phyloP scores from a whole-genome alignment of 2,329 filamentous ascomycete genomes.

The Chrysoporthe puriensis region DNA sequence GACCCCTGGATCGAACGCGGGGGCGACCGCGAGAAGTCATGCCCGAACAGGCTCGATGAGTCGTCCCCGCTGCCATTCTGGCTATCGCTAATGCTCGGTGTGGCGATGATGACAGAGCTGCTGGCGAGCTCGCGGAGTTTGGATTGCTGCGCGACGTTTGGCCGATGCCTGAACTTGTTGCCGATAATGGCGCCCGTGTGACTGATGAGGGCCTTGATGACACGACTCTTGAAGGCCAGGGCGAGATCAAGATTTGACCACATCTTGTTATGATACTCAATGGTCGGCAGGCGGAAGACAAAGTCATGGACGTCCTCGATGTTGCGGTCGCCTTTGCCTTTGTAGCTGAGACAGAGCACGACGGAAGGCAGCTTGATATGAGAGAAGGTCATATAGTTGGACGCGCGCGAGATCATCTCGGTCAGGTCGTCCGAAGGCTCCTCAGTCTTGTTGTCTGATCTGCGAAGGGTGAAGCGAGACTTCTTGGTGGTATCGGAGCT shows the following conservation, averaged over 20 bases:
- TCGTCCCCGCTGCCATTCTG: conserved; percentile 56
- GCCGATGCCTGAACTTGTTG: conserved; percentile 93
- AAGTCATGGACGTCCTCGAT: conserved; percentile 97
- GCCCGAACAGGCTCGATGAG: conserved; percentile 57
- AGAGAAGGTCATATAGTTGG: conserved; percentile 95
- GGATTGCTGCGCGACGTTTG: conserved; percentile 76
- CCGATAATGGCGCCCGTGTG: conserved; percentile 96
- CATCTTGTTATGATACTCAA: conserved; percentile 98
- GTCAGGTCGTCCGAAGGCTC: conserved; percentile 84
- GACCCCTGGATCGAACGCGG: conserved; percentile 56
- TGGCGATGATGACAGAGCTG: conserved; percentile 67
- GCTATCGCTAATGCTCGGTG: conserved; percentile 44
- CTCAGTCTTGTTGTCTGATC: conserved; percentile 54
- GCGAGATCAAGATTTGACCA: conserved; percentile 98
- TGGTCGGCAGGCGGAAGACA: conserved; percentile 90
- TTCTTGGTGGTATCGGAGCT: conserved; percentile 49
- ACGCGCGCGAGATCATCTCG: conserved; percentile 94
- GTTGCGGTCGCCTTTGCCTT: conserved; percentile 93
- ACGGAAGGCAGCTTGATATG: conserved; percentile 95
- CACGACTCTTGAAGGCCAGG: conserved; percentile 88
- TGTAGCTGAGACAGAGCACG: conserved; percentile 93
- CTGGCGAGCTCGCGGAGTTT: conserved; percentile 84
- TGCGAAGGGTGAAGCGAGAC: conserved; percentile 60
- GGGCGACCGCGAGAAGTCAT: conserved; percentile 62
- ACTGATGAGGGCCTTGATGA: conserved; percentile 90